Evolutionary conservation across 257 asterid genomes (phyloP).

Genomic region (Lithospermum erythrorhizon): DNA sequence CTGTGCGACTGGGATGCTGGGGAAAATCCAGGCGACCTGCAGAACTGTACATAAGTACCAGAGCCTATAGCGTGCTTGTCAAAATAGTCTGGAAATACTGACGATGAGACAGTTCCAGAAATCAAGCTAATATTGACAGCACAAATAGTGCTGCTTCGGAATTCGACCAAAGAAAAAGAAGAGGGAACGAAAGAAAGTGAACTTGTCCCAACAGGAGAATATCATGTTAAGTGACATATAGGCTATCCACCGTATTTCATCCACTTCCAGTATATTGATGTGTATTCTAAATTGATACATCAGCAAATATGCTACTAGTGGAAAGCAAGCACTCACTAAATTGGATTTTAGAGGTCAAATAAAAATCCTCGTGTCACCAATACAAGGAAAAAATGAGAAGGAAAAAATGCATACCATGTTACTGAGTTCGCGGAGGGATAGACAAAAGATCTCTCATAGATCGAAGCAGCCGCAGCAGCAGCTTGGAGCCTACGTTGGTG

Average conservation of each 20-base stretch:
- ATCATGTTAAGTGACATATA: not conserved
- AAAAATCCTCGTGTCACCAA: not conserved
- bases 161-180: no score
- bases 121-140: not conserved
- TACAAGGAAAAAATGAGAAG: slow-evolving; percentile 8
- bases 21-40: slow-evolving; percentile 20
- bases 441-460: slow-evolving; percentile 79
- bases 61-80: no score
- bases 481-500: slow-evolving; percentile 81
- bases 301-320: not conserved
- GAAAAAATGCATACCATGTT: slow-evolving; percentile 31
- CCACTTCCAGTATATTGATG: not conserved
- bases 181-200: no score
- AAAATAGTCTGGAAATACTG: not conserved
- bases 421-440: slow-evolving; percentile 61
- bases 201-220: not conserved
- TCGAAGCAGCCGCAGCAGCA: slow-evolving; percentile 74
- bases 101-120: not conserved
- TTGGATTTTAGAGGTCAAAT: no score
- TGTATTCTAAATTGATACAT: not conserved
- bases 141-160: not conserved
- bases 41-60: not conserved
- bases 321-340: not conserved
- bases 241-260: not conserved
- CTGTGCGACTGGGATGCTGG: slow-evolving; percentile 27